Evolutionary conservation across 805 yeast genomes (phyloP), one percentile per base, ranked within the genome.

Genomic region (Yarrowia yakushimensis): DNA sequence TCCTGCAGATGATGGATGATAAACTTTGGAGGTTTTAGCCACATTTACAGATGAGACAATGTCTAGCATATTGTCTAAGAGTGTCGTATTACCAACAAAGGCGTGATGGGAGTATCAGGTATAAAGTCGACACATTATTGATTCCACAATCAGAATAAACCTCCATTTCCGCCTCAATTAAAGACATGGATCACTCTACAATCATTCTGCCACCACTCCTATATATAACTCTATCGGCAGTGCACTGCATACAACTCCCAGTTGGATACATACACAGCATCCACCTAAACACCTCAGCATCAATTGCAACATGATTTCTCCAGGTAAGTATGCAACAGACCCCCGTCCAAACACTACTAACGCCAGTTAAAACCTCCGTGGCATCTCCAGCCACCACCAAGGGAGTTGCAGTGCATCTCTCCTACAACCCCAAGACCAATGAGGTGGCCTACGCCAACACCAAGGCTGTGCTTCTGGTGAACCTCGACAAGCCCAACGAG

Each of bases 381-480:
- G 91, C 97, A 1, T 85, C 85, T 67, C 98, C 98, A 0, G 67
- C 83, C 23, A 91, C 99, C 2, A 72, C 79, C 50, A 81, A 92
- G 67, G 96, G 86, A 18, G 83, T 80, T 60, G 78, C 87, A 11
- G 84, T 87, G 3, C 91, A 85, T 67, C 73, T 93, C 42, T 84
- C 96, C 0, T 91, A 88, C 72, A 96, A 92, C 72, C 70, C 80
- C 22, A 78, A 80, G 63, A 77, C 86, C 36, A 84, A 88, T 67
- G 76, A 93, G 65, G 77, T 94, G 59, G 96, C 87, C 1, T 94
- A 93, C 70, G 85, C 94, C 11, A 74, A 85, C 65, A 96, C 96
- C 50, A 89, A 88, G 72, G 85, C 93, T 8, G 82, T 93, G 28
- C 82, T 85, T 68, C 77, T 93, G 36, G 81, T 96, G 65, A 82